Percentiles rank a stretch among this genome's conserved stretches.
phyloP scores from a whole-genome alignment of 2,329 filamentous ascomycete species.

The Plenodomus lindquistii region DNA sequence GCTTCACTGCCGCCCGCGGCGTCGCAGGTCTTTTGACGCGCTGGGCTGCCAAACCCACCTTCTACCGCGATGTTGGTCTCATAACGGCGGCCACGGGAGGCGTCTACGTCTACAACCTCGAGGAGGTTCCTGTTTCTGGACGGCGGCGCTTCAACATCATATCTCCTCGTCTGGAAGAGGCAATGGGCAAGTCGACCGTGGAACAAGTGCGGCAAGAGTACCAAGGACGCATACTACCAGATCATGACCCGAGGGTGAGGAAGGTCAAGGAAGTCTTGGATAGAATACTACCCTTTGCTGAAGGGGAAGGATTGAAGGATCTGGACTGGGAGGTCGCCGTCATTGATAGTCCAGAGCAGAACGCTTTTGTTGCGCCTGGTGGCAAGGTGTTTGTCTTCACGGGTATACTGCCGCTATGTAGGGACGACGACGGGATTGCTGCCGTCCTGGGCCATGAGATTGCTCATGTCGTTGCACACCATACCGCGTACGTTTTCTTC shows the following conservation, averaged over 20 bases:
- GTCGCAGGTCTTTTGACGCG: constrained; percentile 29
- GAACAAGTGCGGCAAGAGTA: constrained; percentile 60
- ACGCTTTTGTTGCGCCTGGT: constrained; percentile 77
- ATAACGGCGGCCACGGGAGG: constrained; percentile 49
- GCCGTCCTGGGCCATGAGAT: constrained; percentile 81
- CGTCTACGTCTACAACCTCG: constrained; percentile 71
- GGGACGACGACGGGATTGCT: constrained; percentile 70
- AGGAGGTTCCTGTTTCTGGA: constrained; percentile 73
- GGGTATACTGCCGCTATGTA: constrained; percentile 70
- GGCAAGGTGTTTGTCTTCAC: constrained; percentile 81
- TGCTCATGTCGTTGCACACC: constrained; percentile 64
- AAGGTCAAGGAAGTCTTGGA: constrained; percentile 67
- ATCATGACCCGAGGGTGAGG: constrained; percentile 60
- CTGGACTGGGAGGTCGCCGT: constrained; percentile 71
- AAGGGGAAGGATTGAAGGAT: constrained; percentile 49
- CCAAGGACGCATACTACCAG: constrained; percentile 60
- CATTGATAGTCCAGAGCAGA: constrained; percentile 69
- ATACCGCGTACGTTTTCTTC: constrained; percentile 32
- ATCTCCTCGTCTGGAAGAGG: constrained; percentile 58
- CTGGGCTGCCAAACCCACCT: constrained; percentile 52
- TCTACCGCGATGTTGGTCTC: constrained; percentile 51
- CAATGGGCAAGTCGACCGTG: constrained; percentile 59
- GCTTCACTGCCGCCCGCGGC: constrained; percentile 27
- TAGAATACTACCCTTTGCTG: constrained; percentile 68
- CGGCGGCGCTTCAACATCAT: constrained; percentile 75